Conservation (phyloP, 768 basidiomycete species). For the Boletales sp. region DNA sequence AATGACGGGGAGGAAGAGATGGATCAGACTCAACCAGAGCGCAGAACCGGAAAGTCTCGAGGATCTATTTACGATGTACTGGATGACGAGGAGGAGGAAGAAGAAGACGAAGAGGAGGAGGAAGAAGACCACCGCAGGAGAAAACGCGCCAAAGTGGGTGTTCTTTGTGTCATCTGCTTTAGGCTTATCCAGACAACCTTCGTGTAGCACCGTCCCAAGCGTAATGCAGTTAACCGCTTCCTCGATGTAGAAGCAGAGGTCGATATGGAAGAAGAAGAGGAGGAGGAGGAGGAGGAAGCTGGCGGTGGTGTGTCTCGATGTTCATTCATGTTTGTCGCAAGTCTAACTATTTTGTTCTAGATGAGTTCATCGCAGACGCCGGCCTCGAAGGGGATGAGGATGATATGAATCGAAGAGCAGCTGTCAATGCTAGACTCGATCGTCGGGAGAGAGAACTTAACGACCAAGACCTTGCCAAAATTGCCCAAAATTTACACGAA, state of each 20-base stretch:
- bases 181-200: slow-evolving; percentile 6
- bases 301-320: slow-evolving; percentile 42
- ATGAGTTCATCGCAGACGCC: slow-evolving; percentile 65
- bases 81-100: slow-evolving; percentile 46
- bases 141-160: slow-evolving; percentile 60
- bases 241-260: slow-evolving; percentile 96
- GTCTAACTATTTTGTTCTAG: slow-evolving; percentile 33
- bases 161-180: not conserved
- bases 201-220: slow-evolving; percentile 61
- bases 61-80: slow-evolving; percentile 35
- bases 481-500: slow-evolving; percentile 76
- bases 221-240: slow-evolving; percentile 70
- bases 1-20: slow-evolving; percentile 41
- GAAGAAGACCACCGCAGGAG: slow-evolving; percentile 42
- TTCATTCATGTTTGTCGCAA: not conserved
- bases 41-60: slow-evolving; percentile 22
- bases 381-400: slow-evolving; percentile 68
- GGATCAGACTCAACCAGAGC: slow-evolving; percentile 19
- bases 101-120: slow-evolving; percentile 53
- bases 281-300: slow-evolving; percentile 80
- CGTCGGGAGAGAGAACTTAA: slow-evolving; percentile 69
- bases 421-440: slow-evolving; percentile 67
- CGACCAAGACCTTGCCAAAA: slow-evolving; percentile 77
- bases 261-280: slow-evolving; percentile 95
- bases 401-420: slow-evolving; percentile 42